Evolutionary conservation across 2,329 filamentous ascomycete genomes (phyloP), one percentile per base, ranked within the genome.

Genomic region (Talaromyces amestolkiae): DNA sequence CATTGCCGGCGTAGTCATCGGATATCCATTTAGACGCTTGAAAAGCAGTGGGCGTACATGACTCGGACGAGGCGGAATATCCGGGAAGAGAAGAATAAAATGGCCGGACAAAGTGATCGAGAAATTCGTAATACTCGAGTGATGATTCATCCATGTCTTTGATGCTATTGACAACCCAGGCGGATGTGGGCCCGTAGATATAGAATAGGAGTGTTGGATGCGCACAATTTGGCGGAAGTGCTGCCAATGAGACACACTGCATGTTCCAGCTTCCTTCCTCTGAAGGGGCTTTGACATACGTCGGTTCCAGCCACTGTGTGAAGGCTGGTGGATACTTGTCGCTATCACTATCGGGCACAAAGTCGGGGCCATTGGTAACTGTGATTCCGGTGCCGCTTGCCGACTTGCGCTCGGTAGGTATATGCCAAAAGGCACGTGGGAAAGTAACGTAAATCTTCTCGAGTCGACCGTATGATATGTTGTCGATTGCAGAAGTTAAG

Each of bases 131-230:
- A 70, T 84, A 85, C 65, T 84, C 79, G 3, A 81, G 72, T 24
- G 82, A 78, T 2, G 81, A 74, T 1, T 73, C 72, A 13, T 70
- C 54, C 9, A 78, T 65, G 22, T 68, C 49, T 6, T 72, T 68
- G 31, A 81, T 71, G 19, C 72, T 61, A 2, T 74, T 69, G 15
- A 82, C 76, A 60, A 82, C 72, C 56, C 81, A 68, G 11, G 75
- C 72, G 33, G 78, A 75, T 64, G 77, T 78, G 49, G 80, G 72
- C 1, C 82, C 81, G 71, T 82, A 79, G 54, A 79, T 76, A 72
- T 83, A 97, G 83, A 96, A 97, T 31, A 97, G 85, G 3, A 97
- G 83, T 0, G 92, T 96, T 8, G 93, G 90, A 66, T 96, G 92
- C 0, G 89, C 84, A 60, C 81, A 82, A 1, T 79, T 72, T 0